Base-by-base conservation (phyloP, 345 rosid genomes). In the Atalantia buxifolia region DNA sequence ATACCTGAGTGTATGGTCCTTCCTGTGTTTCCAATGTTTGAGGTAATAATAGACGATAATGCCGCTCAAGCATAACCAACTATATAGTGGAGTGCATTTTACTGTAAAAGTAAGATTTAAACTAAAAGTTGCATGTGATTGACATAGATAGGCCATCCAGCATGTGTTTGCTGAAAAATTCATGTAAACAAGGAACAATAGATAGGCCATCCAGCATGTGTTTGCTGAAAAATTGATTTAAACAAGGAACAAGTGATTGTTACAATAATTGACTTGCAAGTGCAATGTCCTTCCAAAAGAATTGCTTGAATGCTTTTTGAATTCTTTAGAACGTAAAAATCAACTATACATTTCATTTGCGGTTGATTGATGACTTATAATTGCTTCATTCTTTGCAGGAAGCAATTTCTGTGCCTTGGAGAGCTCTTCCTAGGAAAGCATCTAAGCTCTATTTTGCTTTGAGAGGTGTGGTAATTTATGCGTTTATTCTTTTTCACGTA, bases 331-430 rank as follows among this genome's bases (percentile, higher is more conserved):
- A 4, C 18, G 50, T 28, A 16, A 30, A 71, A 50, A 56, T 74
- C 57, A 16, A 61, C 57, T 61, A 5, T 30, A 25, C 30, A 25
- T 40, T n/a, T n/a, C n/a, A n/a, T n/a, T 4, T 50, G 10, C 8
- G 45, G 61, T 31, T 64, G 35, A 35, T 73, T 64, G 45, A 33
- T 53, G 55, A 31, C 66, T 14, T 66, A 22, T 55, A 65, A 30
- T 24, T 55, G 38, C 22, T 22, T 35, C 57, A 36, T 30, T 57
- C 79, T 55, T 57, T 75, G 62, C 90, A 94, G 98, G 97, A 92
- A 85, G 92, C 99, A 18, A 77, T 89, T 80, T 78, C 94, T 24
- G 89, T 90, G 60, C 92, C 99, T 71, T 96, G 99, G 99, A 89
- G 62, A 83, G 73, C 71, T n/a, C 87, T 93, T 73, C 97, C 94